Evolutionary conservation across 23 red algal species (phyloP).

Genomic region (Gracilaria gracilis): DNA sequence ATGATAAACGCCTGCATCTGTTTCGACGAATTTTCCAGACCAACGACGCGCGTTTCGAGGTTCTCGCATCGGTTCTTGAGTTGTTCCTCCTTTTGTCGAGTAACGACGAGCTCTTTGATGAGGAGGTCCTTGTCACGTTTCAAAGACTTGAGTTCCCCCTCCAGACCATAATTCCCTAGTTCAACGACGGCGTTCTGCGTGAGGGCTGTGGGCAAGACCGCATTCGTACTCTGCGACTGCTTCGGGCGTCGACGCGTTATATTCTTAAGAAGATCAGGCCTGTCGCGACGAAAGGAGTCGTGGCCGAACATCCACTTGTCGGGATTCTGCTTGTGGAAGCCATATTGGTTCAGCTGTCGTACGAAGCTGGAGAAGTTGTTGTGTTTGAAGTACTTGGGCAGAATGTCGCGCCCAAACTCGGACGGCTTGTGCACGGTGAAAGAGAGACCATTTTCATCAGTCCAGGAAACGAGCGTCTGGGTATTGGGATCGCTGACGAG

Average conservation of each 20-base stretch:
- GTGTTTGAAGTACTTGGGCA: constrained; percentile 96
- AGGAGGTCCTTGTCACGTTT: constrained; percentile 92
- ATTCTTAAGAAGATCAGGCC: constrained; percentile 77
- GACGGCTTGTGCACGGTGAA: constrained; percentile 96
- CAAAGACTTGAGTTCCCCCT: constrained; percentile 79
- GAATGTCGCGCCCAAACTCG: constrained; percentile 91
- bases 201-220: constrained; percentile 16
- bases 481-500: constrained; percentile 91
- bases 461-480: constrained; percentile 82
- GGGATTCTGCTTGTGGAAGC: constrained; percentile 95
- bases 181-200: constrained; percentile 80
- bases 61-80: constrained; percentile 76
- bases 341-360: constrained; percentile 98
- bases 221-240: neutral
- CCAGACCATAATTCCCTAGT: constrained; percentile 91
- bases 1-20: constrained; percentile 95
- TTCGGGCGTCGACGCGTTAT: constrained; percentile 83
- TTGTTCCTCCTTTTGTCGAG: constrained; percentile 87
- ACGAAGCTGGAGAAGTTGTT: constrained; percentile 96
- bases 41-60: constrained; percentile 77
- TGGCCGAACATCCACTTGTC: constrained; percentile 96
- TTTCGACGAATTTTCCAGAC: constrained; percentile 77
- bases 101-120: constrained; percentile 87
- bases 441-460: constrained; percentile 50
- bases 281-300: constrained; percentile 83